Conservation (phyloP, 495 filamentous ascomycete species). For the Tuber brumale region DNA sequence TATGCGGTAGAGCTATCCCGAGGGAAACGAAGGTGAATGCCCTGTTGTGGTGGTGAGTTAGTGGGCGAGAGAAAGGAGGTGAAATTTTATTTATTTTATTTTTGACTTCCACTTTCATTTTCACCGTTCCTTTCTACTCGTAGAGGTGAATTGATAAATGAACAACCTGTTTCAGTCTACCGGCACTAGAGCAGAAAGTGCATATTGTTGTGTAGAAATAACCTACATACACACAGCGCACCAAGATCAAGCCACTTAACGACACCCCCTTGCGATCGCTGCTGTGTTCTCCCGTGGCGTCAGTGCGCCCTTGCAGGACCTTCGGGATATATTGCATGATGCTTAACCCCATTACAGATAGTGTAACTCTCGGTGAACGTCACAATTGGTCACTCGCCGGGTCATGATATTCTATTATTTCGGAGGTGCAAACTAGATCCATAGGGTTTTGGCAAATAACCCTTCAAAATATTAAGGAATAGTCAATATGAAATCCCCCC, state of each 20-base stretch:
- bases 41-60: not conserved
- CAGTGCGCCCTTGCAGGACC: not conserved
- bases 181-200: not conserved
- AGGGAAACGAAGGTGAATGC: not conserved
- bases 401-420: not conserved
- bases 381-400: not conserved
- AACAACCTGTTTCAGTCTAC: not conserved
- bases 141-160: not conserved
- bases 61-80: not conserved
- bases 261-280: not conserved
- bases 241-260: not conserved
- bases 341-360: not conserved
- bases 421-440: not conserved
- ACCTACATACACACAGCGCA: not conserved
- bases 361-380: not conserved
- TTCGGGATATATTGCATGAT: not conserved
- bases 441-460: not conserved
- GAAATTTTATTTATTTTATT: not conserved
- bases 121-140: not conserved
- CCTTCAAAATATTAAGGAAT: not conserved
- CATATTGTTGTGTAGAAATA: not conserved
- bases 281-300: not conserved
- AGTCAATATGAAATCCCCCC: not conserved
- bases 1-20: not conserved
- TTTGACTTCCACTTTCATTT: not conserved